A percentile compares a stretch with the other conserved stretches of the same genome.
phyloP scores from a whole-genome alignment of 176 grass and related monocot species.

The Avena eriantha region DNA sequence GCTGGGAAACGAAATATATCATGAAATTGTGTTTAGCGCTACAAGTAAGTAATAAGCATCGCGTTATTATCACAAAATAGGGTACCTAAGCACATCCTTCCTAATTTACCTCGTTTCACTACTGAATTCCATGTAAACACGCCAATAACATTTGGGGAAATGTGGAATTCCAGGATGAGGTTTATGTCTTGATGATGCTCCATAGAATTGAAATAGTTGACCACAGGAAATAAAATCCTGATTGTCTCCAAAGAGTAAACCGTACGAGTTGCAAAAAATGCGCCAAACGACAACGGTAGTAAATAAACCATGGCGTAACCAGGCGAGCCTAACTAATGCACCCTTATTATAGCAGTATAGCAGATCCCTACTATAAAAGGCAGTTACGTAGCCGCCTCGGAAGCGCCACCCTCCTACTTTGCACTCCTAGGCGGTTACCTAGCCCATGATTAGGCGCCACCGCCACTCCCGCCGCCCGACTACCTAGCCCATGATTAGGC shows the following conservation, averaged over 20 bases:
- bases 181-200: constrained; percentile 4
- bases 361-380: background rate
- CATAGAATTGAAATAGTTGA: background rate
- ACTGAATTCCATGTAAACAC: background rate
- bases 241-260: background rate
- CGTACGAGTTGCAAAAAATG: background rate
- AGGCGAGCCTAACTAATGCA: background rate
- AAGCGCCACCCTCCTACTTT: background rate
- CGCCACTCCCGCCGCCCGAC: background rate
- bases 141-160: background rate
- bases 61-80: background rate
- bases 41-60: background rate
- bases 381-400: background rate
- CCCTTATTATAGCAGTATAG: background rate
- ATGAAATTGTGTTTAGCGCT: background rate
- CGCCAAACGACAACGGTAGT: background rate
- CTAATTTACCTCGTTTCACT: background rate
- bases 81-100: constrained; percentile 2
- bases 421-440: background rate
- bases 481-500: background rate
- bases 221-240: background rate
- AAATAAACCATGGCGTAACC: background rate
- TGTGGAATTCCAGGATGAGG: background rate
- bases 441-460: background rate
- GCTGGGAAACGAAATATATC: background rate